Percentiles rank a stretch among this genome's conserved stretches.
Evolutionary conservation across 164 flowering plant species (phyloP).

Genomic region (Kingdonia uniflora): DNA sequence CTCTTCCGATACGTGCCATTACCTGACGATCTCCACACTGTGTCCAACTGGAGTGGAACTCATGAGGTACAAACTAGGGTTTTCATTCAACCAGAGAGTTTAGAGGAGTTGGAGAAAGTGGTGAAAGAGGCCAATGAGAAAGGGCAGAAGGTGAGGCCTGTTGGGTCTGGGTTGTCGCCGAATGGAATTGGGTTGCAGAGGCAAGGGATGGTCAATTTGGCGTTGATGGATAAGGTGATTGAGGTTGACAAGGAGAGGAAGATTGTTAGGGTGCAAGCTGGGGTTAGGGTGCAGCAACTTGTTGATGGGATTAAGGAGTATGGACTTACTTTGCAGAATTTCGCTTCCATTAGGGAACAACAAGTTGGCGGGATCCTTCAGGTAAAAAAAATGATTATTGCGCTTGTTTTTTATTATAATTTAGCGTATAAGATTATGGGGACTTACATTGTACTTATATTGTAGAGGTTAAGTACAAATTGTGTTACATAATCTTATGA

Average conservation of each 20-base stretch:
- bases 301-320: conserved; percentile 79
- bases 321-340: conserved; percentile 89
- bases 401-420: too few species aligned
- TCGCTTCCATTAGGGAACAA: conserved; percentile 95
- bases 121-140: conserved; percentile 51
- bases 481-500: too few species aligned
- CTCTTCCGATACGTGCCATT: conserved; percentile 84
- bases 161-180: conserved; percentile 92
- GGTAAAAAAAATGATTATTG: too few species aligned
- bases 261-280: conserved; percentile 78
- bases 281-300: conserved; percentile 80
- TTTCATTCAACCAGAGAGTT: conserved; percentile 71
- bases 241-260: conserved; percentile 82
- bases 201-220: conserved; percentile 91
- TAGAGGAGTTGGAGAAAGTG: conserved; percentile 47
- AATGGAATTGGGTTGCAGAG: conserved; percentile 88
- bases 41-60: conserved; percentile 97
- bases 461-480: too few species aligned
- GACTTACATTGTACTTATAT: too few species aligned
- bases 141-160: conserved; percentile 64
- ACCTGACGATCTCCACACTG: conserved; percentile 92
- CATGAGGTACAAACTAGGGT: conserved; percentile 83
- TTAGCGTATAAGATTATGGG: too few species aligned
- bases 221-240: conserved; percentile 75
- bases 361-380: conserved; percentile 96